Conservation (phyloP, 768 basidiomycete species). For the Naganishia randhawae region DNA sequence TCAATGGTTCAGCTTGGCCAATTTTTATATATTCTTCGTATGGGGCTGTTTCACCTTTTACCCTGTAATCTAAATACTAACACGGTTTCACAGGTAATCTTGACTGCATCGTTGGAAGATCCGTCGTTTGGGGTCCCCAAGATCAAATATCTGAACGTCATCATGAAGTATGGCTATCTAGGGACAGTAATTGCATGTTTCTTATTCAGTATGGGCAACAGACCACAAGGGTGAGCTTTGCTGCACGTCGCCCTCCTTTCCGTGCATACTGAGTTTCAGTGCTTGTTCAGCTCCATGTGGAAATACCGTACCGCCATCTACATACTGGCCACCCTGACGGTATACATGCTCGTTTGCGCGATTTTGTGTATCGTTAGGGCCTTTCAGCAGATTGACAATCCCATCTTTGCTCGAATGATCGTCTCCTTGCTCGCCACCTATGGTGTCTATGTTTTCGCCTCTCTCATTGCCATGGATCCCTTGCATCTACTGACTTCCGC, state of each 20-base stretch:
- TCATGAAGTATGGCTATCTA: conserved; percentile 77
- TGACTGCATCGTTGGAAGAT: conserved; percentile 83
- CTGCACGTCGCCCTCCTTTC: neutral
- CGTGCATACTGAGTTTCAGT: neutral
- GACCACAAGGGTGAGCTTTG: conserved; percentile 68
- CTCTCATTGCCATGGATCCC: conserved; percentile 82
- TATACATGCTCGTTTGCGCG: conserved; percentile 78
- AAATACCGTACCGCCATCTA: conserved; percentile 81
- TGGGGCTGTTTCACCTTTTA: conserved; percentile 48
- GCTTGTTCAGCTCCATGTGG: conserved; percentile 60
- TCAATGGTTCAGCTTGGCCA: conserved; percentile 93
- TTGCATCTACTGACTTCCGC: conserved; percentile 93
- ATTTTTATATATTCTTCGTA: conserved; percentile 91
- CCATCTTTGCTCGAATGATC: conserved; percentile 68
- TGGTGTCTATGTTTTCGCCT: conserved; percentile 72
- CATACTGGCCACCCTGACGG: conserved; percentile 69
- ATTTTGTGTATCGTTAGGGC: conserved; percentile 75
- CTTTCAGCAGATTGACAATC: conserved; percentile 60
- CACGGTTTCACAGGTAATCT: conserved; percentile 62
- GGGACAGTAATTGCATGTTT: conserved; percentile 84
- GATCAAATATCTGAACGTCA: conserved; percentile 69
- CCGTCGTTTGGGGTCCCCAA: conserved; percentile 62
- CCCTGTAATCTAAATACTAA: too few species aligned
- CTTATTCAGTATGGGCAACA: conserved; percentile 93
- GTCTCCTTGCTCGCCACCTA: conserved; percentile 83